Conservation (phyloP, 169 alveolate species). For the Theileria sp. region DNA sequence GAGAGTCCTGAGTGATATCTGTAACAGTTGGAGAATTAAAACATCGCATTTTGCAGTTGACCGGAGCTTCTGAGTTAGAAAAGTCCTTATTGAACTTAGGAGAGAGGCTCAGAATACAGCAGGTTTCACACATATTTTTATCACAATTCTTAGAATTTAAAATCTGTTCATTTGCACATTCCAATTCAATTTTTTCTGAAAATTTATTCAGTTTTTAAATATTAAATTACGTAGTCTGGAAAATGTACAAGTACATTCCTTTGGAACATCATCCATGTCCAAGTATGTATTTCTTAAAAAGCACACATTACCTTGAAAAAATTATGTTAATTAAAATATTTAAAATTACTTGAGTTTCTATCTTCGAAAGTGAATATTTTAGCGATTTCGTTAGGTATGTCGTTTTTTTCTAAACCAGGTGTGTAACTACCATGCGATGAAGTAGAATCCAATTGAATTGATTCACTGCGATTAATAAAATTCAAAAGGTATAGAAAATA, state of each 20-base stretch:
- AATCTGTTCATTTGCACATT: conserved; percentile 49
- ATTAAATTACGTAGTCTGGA: conserved; percentile 53
- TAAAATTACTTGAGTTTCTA: conserved; percentile 34
- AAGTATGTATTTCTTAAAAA: conserved; percentile 41
- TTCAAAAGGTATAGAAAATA: neutral
- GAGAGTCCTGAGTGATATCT: conserved; percentile 63
- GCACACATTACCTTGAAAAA: conserved; percentile 50
- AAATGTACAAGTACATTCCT: conserved; percentile 58
- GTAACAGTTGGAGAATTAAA: conserved; percentile 52
- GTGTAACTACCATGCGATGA: neutral
- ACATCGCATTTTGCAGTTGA: conserved; percentile 58
- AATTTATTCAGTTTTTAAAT: neutral
- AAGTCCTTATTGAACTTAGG: conserved; percentile 26
- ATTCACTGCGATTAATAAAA: neutral
- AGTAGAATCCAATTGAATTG: neutral
- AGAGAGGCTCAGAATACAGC: conserved; percentile 55
- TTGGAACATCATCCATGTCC: conserved; percentile 49
- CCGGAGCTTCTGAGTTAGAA: conserved; percentile 25
- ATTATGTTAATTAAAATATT: neutral
- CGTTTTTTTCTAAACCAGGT: conserved; percentile 33
- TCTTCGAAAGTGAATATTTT: conserved; percentile 51
- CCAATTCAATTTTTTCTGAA: conserved; percentile 52
- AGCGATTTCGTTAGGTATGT: conserved; percentile 56
- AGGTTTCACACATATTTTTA: conserved; percentile 58
- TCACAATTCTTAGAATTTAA: conserved; percentile 18